Conservation (phyloP, 2,329 filamentous ascomycete genomes). For the Neonectria sp. region DNA sequence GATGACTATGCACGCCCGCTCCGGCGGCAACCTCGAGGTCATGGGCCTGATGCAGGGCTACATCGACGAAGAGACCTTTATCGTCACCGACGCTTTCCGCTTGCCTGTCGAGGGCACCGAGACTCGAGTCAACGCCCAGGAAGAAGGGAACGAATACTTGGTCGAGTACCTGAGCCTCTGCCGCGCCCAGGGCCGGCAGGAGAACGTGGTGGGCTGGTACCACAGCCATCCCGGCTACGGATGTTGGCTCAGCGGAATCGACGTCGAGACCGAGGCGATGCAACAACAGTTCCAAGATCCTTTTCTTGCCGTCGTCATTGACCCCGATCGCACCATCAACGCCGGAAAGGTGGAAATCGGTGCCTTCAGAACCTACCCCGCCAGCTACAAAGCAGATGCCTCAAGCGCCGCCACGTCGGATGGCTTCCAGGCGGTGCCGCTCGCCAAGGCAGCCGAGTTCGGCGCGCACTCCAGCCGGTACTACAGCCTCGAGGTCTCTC, state of each 20-base stretch:
- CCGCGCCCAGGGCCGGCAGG: conserved; percentile 82
- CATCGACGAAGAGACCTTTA: conserved; percentile 85
- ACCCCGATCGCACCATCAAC: conserved; percentile 94
- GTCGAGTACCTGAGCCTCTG: conserved; percentile 85
- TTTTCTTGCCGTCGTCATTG: conserved; percentile 95
- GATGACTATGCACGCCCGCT: conserved; percentile 99
- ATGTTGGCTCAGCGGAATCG: conserved; percentile 97
- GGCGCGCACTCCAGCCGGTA: conserved; percentile 93
- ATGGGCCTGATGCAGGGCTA: conserved; percentile 99
- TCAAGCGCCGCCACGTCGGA: conserved; percentile 55
- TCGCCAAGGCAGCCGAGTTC: conserved; percentile 96
- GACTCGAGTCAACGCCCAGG: conserved; percentile 95
- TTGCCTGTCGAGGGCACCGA: conserved; percentile 98
- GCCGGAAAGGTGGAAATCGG: conserved; percentile 98
- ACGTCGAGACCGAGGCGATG: conserved; percentile 88
- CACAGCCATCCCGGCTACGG: conserved; percentile 98
- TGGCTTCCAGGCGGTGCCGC: conserved; percentile 83
- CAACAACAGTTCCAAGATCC: conserved; percentile 92
- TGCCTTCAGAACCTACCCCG: conserved; percentile 92
- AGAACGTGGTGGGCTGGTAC: conserved; percentile 98
- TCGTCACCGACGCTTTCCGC: conserved; percentile 94
- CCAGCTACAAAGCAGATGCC: conserved; percentile 72
- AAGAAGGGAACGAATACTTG: conserved; percentile 98
- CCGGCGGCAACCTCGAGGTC: conserved; percentile 90
- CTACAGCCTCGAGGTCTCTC: conserved; percentile 91